phyloP scores from a whole-genome alignment of 2,329 filamentous ascomycete genomes.

The Biscogniauxia marginata region DNA sequence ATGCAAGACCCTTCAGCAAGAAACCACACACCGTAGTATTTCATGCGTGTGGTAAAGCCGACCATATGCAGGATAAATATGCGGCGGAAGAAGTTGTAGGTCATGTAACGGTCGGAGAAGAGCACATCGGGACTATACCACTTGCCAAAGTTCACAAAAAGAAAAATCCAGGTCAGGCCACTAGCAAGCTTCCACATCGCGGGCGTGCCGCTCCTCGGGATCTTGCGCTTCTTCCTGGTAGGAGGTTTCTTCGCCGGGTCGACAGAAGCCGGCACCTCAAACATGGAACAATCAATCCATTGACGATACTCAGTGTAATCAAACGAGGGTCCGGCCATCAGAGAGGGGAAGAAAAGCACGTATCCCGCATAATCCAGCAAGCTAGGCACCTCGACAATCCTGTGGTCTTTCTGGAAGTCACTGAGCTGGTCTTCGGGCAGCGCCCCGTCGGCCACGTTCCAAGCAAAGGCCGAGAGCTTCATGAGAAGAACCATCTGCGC shows the following conservation, averaged over 20 bases:
- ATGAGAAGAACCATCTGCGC: conserved; percentile 98
- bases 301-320: conserved; percentile 90
- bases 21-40: conserved; percentile 97
- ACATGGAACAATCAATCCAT: conserved; percentile 95
- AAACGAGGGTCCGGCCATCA: conserved; percentile 89
- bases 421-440: conserved; percentile 77
- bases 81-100: conserved; percentile 67
- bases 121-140: conserved; percentile 65
- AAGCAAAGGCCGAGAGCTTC: conserved; percentile 95
- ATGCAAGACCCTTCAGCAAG: conserved; percentile 94
- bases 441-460: conserved; percentile 93
- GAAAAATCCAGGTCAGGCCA: conserved; percentile 76
- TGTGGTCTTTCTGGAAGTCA: conserved; percentile 80
- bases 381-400: conserved; percentile 70
- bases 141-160: conserved; percentile 70
- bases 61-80: conserved; percentile 82
- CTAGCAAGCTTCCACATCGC: conserved; percentile 72
- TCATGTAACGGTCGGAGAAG: conserved; percentile 63
- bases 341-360: conserved; percentile 89
- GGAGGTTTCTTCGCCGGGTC: conserved; percentile 83
- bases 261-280: conserved; percentile 76
- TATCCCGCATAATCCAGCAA: conserved; percentile 85
- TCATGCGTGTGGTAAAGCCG: conserved; percentile 76
- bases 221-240: conserved; percentile 86
- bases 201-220: conserved; percentile 85